Percentiles rank a stretch among this genome's conserved stretches.
Evolutionary conservation across 768 basidiomycete genomes (phyloP).

Genomic region (Lactarius akahatsu): DNA sequence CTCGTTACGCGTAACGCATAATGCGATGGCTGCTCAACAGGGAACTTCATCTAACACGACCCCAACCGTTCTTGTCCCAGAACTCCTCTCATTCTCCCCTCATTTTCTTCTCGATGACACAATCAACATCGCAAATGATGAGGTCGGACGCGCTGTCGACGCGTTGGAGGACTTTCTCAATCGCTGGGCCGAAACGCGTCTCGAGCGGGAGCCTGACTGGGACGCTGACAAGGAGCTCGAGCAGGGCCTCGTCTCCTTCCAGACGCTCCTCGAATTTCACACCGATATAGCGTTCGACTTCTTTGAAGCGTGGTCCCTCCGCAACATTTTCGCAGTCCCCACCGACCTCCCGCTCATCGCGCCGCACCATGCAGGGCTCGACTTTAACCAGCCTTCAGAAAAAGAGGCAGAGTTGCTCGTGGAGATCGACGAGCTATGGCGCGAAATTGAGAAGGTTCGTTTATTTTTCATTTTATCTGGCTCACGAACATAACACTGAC

Average conservation of each 20-base stretch:
- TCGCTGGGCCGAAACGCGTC: conserved; percentile 70
- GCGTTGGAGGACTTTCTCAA: conserved; percentile 76
- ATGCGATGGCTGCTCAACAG: conserved; percentile 7
- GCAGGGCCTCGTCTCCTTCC: conserved; percentile 81
- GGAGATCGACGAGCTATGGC: conserved; percentile 66
- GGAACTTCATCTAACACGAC: conserved; percentile 1
- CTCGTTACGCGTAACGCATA: neutral
- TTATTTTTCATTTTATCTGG: too few relatives aligned
- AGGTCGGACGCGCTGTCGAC: conserved; percentile 74
- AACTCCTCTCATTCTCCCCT: conserved; percentile 82
- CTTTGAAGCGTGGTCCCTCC: conserved; percentile 85
- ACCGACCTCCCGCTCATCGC: conserved; percentile 67
- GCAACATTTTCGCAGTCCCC: conserved; percentile 83
- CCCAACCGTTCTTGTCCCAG: conserved; percentile 57
- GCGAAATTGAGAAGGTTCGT: conserved; percentile 69
- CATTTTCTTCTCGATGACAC: conserved; percentile 85
- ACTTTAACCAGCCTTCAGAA: conserved; percentile 61
- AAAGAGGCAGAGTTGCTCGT: conserved; percentile 53
- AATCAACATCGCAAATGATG: conserved; percentile 77
- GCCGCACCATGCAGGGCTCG: conserved; percentile 72
- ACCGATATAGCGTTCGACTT: conserved; percentile 90
- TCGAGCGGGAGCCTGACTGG: conserved; percentile 48
- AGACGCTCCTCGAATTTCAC: conserved; percentile 84
- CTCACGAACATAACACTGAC: neutral
- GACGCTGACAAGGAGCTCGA: conserved; percentile 69